Evolutionary conservation across 2,329 filamentous ascomycete species (phyloP).

Genomic region (Ceratocystis colombiana): DNA sequence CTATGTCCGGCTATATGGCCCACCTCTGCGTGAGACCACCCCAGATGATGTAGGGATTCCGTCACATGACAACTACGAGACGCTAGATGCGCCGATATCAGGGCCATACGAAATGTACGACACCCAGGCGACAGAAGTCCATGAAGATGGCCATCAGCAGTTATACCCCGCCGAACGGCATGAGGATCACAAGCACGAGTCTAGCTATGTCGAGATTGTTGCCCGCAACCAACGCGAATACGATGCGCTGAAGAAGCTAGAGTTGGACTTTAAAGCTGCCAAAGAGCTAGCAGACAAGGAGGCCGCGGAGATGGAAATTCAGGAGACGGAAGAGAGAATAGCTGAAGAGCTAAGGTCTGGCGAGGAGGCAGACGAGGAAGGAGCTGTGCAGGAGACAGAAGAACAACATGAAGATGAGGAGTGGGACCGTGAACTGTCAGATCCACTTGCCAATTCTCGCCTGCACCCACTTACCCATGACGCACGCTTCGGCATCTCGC

Average conservation of each 20-base stretch:
- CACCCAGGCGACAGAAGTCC: constrained; percentile 18
- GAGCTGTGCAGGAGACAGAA: constrained; percentile 33
- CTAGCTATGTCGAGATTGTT: constrained; percentile 38
- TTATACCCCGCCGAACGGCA: constrained; percentile 20
- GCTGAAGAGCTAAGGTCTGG: constrained; percentile 22
- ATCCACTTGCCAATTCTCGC: constrained; percentile 35
- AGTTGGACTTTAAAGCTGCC: constrained; percentile 46
- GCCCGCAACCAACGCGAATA: constrained; percentile 48
- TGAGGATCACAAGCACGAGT: constrained; percentile 12
- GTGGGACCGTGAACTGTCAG: constrained; percentile 28
- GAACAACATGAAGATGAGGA: constrained; percentile 32
- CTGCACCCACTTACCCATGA: constrained; percentile 64
- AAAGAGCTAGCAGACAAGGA: constrained; percentile 30
- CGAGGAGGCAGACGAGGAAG: constrained; percentile 31
- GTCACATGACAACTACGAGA: constrained; percentile 29
- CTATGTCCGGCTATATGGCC: constrained; percentile 73
- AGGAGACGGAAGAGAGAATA: constrained; percentile 30
- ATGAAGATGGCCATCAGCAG: constrained; percentile 16
- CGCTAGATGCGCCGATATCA: constrained; percentile 25
- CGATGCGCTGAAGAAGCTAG: constrained; percentile 44
- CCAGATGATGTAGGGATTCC: constrained; percentile 50
- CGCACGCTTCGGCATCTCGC: constrained; percentile 64
- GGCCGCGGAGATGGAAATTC: constrained; percentile 32
- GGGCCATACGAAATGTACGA: constrained; percentile 14
- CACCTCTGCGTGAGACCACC: constrained; percentile 53